Evolutionary conservation across 2,329 filamentous ascomycete species (phyloP), one percentile per base, ranked within the genome.

Genomic region (Colletotrichum noveboracense): DNA sequence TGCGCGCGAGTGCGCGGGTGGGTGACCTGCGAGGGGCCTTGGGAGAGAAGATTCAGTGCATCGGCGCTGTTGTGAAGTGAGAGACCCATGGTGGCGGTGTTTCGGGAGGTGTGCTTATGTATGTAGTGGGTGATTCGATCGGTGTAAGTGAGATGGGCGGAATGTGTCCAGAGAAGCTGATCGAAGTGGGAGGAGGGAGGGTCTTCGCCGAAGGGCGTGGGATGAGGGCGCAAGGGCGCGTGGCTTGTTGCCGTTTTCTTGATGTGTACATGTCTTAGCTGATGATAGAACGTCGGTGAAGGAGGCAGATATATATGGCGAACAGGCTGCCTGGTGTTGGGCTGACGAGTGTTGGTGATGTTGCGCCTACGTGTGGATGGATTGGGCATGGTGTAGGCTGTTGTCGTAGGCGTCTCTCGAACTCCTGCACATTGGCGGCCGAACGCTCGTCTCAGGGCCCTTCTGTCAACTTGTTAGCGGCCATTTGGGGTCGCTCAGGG

Each of bases 31-130:
- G 61, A 43, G 36, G 30, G 48, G 71, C 24, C 71, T n/a, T 28
- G 60, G 18, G 71, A 30, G 16, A 76, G 61, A 48, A 62, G n/a
- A 14, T 66, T 66, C 61, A 76, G 9, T 24, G 64, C 69, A 73
- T 75, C 60, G 28, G 24, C 48, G 52, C 52, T 70, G 71, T 61
- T 62, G 52, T 66, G 66, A 6, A 75, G 60, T 34, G 71, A 61
- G 14, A 75, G 48, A 30, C 66, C 74, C 74, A 76, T 76, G 28
- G 9, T 55, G 43, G 60, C 10, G 52, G 16, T 28, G 43, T 34
- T 13, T 30, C 48, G 21, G 9, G n/a, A 14, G 30, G 70, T 6
- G 2, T 13, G 48, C 32, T 43, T 52, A 18, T 56, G 7, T 55
- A 28, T 7, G 14, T 24, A 30, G 55, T 12, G 36, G 18, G 28